Base-by-base conservation (phyloP, 352 stramenopile genomes). In the Globisporangium parvum region DNA sequence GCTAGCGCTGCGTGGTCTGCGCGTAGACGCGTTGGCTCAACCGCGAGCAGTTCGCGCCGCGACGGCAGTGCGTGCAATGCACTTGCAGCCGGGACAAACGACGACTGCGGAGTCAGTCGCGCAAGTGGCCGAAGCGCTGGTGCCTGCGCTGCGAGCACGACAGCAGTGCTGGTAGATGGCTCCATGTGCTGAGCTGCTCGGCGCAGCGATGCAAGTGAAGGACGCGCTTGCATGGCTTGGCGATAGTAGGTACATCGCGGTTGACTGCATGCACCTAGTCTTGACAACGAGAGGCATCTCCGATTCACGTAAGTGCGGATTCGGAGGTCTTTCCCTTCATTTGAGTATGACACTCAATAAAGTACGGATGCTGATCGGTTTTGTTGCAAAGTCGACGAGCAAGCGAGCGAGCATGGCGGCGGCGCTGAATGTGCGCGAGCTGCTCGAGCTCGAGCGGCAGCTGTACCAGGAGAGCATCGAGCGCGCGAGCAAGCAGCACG, bases 381-480 rank as follows among this genome's bases (percentile, higher is more conserved):
- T 28, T 28, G 26, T 5, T 5, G 5, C 26, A 28, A 28, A 28
- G 26, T 28, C 26, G 26, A 28, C 26, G 26, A 28, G 26, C 26
- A 28, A 28, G 26, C 2, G 26, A 2, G 5, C 35, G 6, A 17
- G 11, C 11, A 12, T 31, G 21, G 15, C n/a, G 6, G 48, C 48
- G 46, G 48, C 48, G 46, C 73, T 83, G 37, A 86, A 77, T 40
- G 81, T 89, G 49, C 78, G 77, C 20, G 71, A 89, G 62, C 61
- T 91, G 64, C 69, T 91, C 60, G 81, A 91, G 26, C 26, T 31
- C 26, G 26, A 31, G 26, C 26, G 26, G 26, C 26, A 31, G 26
- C 26, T 31, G 26, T 91, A 91, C 57, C 79, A 93, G 65, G 79
- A 93, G 48, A 91, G 75, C 59, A 91, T 93, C 47, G 77, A 91